Evolutionary conservation across 257 asterid genomes (phyloP), one percentile per base, ranked within the genome.

Genomic region (Solanum lycopersicoides): DNA sequence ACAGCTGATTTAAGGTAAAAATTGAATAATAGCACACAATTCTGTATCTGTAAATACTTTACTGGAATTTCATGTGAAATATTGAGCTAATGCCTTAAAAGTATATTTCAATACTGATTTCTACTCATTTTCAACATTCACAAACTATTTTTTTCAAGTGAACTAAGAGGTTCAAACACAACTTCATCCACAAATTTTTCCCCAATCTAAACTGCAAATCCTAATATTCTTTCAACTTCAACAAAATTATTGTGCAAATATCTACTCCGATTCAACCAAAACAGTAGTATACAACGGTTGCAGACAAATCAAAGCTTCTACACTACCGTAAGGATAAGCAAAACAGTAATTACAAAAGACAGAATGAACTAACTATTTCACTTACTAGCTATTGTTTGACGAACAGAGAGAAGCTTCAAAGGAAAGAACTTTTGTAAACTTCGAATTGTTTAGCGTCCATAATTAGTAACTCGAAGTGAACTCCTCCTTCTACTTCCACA

Each of bases 391-490:
- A 47, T 9, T 42, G 63, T 14, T 42, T 4, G 65, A 77, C 16
- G 77, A 23, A 44, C 5, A 41, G 47, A 20, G 44, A 8, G 32
- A 25, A 25, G 65, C 63, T 85, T 85, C 87, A 85, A 68, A 85
- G 76, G 82, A 85, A 85, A 85, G 97, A 95, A 89, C 92, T 90
- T 91, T 91, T 94, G 69, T 89, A 92, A 83, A 91, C 89, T 35
- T 93, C 91, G 41, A 87, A 91, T 88, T 95, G 97, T 86, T 93
- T 91, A 25, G 91, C 93, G 91, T 94, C 98, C 99, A 96, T 96
- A 83, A 21, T 53, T 30, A 77, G n/a, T 30, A 25, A 44, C 77
- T 7, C 30, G 56, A 56, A 21, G 86, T 60, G 35, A 71, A n/a
- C 18, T 63, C 82, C 72, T 79, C 5, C 63, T 47, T 47, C 69